Evolutionary conservation across 225 moss, liverwort and hornwort genomes (phyloP).

Genomic region (Anthoceros angustus): DNA sequence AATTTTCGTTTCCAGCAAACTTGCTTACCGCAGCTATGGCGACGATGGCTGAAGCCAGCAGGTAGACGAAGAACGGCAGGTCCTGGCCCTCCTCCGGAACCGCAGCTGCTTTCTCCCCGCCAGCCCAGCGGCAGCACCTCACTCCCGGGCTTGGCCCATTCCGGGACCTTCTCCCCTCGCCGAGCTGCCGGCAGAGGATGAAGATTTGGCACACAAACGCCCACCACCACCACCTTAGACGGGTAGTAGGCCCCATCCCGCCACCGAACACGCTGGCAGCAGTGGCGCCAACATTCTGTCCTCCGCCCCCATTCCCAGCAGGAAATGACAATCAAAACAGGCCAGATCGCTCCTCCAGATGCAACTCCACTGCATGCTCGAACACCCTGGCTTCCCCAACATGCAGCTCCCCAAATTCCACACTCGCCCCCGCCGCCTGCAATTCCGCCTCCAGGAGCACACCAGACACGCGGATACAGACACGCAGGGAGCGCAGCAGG

Average conservation of each 20-base stretch:
- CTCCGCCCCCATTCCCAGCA: neutral
- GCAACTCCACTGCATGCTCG: conserved; percentile 11
- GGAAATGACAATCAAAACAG: conserved; percentile 9
- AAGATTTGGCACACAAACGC: conserved; percentile 64
- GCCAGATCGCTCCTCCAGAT: conserved; percentile 7
- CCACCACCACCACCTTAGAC: conserved; percentile 41
- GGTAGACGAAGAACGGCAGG: conserved; percentile 58
- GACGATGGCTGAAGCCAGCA: conserved; percentile 62
- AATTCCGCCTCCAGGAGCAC: too few species aligned
- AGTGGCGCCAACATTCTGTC: neutral
- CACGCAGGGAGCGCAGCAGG: too few species aligned
- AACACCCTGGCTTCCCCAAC: neutral
- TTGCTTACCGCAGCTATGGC: conserved; percentile 71
- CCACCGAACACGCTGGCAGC: neutral
- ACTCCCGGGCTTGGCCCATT: neutral
- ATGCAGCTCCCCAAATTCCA: too few species aligned
- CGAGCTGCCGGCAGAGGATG: too few species aligned
- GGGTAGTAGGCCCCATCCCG: neutral
- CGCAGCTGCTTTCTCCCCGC: too few species aligned
- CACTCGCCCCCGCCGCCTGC: too few species aligned
- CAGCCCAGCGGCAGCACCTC: neutral
- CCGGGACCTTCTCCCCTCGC: conserved; percentile 48
- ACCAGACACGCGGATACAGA: too few species aligned
- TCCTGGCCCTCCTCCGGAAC: conserved; percentile 88
- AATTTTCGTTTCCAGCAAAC: neutral